Evolutionary conservation across 164 flowering plant species (phyloP), one percentile per base, ranked within the genome.

Genomic region (Echeveria elegans): DNA sequence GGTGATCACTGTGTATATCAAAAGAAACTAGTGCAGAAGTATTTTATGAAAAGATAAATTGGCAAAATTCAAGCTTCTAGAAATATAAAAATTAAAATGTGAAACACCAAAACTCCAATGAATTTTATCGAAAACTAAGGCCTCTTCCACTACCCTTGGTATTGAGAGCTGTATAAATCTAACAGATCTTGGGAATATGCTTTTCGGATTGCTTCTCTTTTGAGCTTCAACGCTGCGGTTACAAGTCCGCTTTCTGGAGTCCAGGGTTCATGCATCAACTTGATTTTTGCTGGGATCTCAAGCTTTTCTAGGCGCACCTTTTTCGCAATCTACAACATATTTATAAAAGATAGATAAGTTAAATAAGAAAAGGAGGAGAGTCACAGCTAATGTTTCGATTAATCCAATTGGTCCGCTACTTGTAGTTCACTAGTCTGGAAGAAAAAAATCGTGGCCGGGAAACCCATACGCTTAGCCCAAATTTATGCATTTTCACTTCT

Each of bases 171-270:
- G 23, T 90, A 94, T 67, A 94, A 74, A 69, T 78, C 76, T 23
- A 85, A 68, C 65, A 94, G 96, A 16, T 91, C 97, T 29, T 87
- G 86, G 9, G 89, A 79, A 72, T 85, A 89, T 24, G 76, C 71
- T 74, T 86, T 94, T 77, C 81, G 83, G 30, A 92, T 72, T 36
- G 68, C 77, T 53, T 94, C 99, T 79, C 99, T 86, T 79, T 94
- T 94, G 68, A 94, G 80, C 85, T 94, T 94, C 63, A 94, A 86
- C 61, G 99, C 96, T 31, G 96, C 96, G 53, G 99, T 91, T 37
- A 91, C 99, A 19, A 94, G 74, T 32, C 97, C 97, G 40, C 94
- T 79, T 74, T 94, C 99, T 36, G 96, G 96, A 69, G 96, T 94
- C 99, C 99, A 94, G 66, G 89, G 74, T 59, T 87, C 81, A 7